These are phyloP conservation scores for Trichophyton mentagrophytes DNA, from an alignment of 2,329 filamentous ascomycete genomes.

Conservation along the genomic window DNA sequence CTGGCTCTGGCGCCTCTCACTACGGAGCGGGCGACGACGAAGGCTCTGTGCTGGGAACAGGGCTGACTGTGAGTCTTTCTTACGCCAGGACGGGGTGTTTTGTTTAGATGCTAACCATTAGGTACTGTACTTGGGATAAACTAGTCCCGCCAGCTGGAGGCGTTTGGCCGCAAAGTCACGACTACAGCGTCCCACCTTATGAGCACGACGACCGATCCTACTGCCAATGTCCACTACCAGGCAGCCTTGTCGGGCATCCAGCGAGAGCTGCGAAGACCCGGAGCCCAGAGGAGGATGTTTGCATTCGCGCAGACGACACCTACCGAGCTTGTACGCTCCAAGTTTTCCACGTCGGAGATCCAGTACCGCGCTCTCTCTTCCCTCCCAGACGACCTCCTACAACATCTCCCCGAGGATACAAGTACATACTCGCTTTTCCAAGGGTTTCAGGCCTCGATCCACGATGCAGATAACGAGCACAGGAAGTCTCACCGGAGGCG, in stretches of 20 bases:
- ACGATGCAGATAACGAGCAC: constrained; percentile 50
- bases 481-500: constrained; percentile 57
- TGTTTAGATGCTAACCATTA: no score
- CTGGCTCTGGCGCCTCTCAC: constrained; percentile 27
- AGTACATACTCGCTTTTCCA: constrained; percentile 90
- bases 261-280: constrained; percentile 71
- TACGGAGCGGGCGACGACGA: constrained; percentile 32
- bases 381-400: constrained; percentile 77
- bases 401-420: constrained; percentile 74
- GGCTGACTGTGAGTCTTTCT: constrained; percentile 31
- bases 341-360: constrained; percentile 80
- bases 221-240: constrained; percentile 53
- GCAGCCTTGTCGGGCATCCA: constrained; percentile 80
- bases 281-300: constrained; percentile 79
- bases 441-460: constrained; percentile 84
- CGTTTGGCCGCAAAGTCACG: constrained; percentile 87
- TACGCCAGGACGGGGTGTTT: background rate
- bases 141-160: constrained; percentile 76
- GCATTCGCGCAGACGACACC: constrained; percentile 81
- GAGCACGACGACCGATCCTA: constrained; percentile 46
- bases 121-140: background rate
- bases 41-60: constrained; percentile 34
- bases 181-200: constrained; percentile 88
- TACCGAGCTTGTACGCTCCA: constrained; percentile 85
- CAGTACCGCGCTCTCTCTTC: constrained; percentile 83